Evolutionary conservation across 2,329 filamentous ascomycete species (phyloP).

Genomic region (Trichoderma sp.): DNA sequence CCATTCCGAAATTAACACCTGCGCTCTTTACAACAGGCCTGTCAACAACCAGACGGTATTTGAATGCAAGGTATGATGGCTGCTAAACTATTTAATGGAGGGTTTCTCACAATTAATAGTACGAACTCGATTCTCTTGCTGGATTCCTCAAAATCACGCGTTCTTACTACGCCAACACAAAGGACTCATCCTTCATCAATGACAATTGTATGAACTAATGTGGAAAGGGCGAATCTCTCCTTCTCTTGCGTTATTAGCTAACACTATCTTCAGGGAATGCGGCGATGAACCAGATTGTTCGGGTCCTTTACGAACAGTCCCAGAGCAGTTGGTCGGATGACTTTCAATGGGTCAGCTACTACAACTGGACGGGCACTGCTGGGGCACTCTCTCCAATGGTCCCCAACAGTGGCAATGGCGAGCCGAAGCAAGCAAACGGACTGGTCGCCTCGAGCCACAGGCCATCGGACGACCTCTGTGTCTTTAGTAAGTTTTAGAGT

Average conservation of each 20-base stretch:
- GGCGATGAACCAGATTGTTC: conserved; percentile 43
- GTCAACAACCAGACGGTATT: conserved; percentile 29
- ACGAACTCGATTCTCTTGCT: conserved; percentile 84
- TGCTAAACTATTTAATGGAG: background rate
- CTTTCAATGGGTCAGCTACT: conserved; percentile 30
- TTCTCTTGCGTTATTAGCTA: background rate
- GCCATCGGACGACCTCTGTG: conserved; percentile 79
- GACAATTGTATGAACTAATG: conserved; percentile 25
- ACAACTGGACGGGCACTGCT: conserved; percentile 30
- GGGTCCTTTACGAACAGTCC: conserved; percentile 28
- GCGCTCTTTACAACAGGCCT: conserved; percentile 21
- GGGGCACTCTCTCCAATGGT: conserved; percentile 38
- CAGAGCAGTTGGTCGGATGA: conserved; percentile 28
- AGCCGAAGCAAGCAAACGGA: conserved; percentile 73
- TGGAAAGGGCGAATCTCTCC: background rate
- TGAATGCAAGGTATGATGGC: conserved; percentile 28
- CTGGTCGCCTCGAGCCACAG: conserved; percentile 78
- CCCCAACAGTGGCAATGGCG: conserved; percentile 69
- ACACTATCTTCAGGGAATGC: conserved; percentile 63
- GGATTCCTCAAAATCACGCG: conserved; percentile 79
- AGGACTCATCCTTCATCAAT: conserved; percentile 64
- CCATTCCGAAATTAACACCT: background rate
- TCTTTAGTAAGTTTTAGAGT: conserved; percentile 44
- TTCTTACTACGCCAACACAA: conserved; percentile 70
- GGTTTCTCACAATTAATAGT: conserved; percentile 50